Evolutionary conservation across 306 rosid genomes (phyloP).

Genomic region (Fagus crenata): DNA sequence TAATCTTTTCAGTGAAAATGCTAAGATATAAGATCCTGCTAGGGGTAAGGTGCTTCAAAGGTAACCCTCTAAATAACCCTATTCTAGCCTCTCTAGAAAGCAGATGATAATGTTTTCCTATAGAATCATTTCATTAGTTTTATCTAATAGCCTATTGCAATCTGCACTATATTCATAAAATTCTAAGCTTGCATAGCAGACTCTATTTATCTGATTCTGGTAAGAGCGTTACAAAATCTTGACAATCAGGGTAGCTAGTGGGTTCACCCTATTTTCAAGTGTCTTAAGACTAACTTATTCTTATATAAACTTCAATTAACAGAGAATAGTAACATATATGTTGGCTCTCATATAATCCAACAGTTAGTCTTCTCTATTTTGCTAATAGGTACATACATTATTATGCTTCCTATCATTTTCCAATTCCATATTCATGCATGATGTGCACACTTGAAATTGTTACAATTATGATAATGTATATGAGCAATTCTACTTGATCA

Average conservation of each 20-base stretch:
- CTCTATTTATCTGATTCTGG: background rate
- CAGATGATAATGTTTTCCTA: background rate
- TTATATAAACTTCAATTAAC: background rate
- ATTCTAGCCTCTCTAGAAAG: background rate
- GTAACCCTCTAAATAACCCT: background rate
- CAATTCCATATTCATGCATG: background rate
- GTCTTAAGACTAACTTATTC: background rate
- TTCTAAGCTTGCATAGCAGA: background rate
- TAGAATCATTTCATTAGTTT: background rate
- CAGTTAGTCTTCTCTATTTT: background rate
- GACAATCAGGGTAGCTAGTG: background rate
- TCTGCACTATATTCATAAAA: background rate
- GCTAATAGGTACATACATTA: background rate
- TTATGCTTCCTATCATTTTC: background rate
- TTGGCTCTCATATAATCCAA: background rate
- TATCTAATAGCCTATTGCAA: background rate
- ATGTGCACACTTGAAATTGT: background rate
- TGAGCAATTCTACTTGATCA: background rate
- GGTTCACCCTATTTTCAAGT: background rate
- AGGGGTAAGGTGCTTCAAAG: background rate
- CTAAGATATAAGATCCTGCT: background rate
- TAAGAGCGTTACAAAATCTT: conserved; percentile 1
- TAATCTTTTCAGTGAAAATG: background rate
- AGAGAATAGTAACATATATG: background rate
- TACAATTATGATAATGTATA: background rate